Evolutionary conservation across 306 rosid species (phyloP).

Genomic region (Malus domestica): ASM211411v1 NC_041793.1:12836001-12836500

Average conservation of each 20-base stretch:
- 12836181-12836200: neutral
- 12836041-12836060: conserved; percentile 99
- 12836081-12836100: neutral
- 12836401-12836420: neutral
- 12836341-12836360: conserved; percentile 99
- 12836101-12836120: conserved; percentile 4
- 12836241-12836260: neutral
- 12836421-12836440: neutral
- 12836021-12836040: conserved; percentile 93
- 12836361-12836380: conserved; percentile 92
- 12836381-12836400: neutral
- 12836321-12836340: conserved; percentile 43
- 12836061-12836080: conserved; percentile 3
- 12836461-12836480: conserved; percentile 9
- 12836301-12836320: neutral
- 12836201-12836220: neutral
- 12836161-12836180: neutral
- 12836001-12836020: conserved; percentile 97
- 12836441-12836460: neutral
- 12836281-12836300: neutral
- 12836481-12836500: conserved; percentile 39
- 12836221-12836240: neutral
- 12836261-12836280: neutral
- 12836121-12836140: conserved; percentile 17
- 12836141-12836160: conserved; percentile 22